phyloP scores from a whole-genome alignment of 1,284 basidiomycete genomes.

The Naganishia sp. region DNA sequence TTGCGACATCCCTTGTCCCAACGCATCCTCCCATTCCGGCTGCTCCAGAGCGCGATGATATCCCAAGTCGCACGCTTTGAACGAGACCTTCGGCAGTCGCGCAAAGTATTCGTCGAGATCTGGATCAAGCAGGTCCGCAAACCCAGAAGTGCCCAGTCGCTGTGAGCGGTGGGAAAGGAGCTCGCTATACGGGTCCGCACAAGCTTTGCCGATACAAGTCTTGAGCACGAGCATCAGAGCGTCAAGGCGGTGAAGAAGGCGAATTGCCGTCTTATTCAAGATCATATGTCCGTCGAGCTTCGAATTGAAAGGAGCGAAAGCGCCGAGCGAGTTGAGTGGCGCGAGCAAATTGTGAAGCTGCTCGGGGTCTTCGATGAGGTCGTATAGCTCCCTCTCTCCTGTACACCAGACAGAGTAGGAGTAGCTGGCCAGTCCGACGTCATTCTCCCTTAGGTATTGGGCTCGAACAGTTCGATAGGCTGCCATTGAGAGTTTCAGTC shows the following conservation, averaged over 20 bases:
- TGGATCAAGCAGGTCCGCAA: slow-evolving; percentile 36
- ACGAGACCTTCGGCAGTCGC: slow-evolving; percentile 41
- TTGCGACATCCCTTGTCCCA: no score
- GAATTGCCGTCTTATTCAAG: slow-evolving; percentile 8
- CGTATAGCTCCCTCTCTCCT: slow-evolving; percentile 48
- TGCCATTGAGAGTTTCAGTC: background rate
- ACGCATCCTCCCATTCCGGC: slow-evolving; percentile 37
- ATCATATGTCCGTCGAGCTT: background rate
- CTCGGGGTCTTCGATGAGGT: slow-evolving; percentile 42
- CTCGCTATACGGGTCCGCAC: slow-evolving; percentile 40
- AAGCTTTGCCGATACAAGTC: slow-evolving; percentile 42
- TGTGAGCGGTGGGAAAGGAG: slow-evolving; percentile 37
- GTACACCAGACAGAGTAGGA: slow-evolving; percentile 49
- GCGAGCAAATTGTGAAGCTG: slow-evolving; percentile 43
- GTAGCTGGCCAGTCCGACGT: slow-evolving; percentile 30
- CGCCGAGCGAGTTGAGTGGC: slow-evolving; percentile 35
- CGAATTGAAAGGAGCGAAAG: slow-evolving; percentile 34
- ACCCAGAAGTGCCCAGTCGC: background rate
- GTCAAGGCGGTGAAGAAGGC: slow-evolving; percentile 41
- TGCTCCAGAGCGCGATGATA: slow-evolving; percentile 38
- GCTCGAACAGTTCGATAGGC: slow-evolving; percentile 45
- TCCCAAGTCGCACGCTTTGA: slow-evolving; percentile 38
- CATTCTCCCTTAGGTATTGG: slow-evolving; percentile 34
- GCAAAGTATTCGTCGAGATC: slow-evolving; percentile 42
- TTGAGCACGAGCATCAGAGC: slow-evolving; percentile 47